Evolutionary conservation across 2,329 filamentous ascomycete species (phyloP).

Genomic region (Fusarium buxicola): DNA sequence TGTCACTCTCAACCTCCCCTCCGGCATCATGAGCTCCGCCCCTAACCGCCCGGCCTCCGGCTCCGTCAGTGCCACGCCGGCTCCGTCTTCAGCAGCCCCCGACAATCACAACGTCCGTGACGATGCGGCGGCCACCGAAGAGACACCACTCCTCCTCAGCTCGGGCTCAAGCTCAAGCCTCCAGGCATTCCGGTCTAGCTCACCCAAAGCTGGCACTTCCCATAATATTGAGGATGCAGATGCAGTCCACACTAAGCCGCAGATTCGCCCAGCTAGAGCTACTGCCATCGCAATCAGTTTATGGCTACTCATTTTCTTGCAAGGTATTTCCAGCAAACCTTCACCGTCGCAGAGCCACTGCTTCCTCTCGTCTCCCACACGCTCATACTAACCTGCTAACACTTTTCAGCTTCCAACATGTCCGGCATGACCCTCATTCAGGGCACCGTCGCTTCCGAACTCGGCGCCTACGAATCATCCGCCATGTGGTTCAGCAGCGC

Average conservation of each 20-base stretch:
- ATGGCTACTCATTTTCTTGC: constrained; percentile 47
- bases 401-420: constrained; percentile 71
- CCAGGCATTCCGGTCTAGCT: not conserved
- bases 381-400: constrained; percentile 8
- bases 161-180: constrained; percentile 16
- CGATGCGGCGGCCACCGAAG: constrained; percentile 23
- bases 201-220: constrained; percentile 10
- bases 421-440: constrained; percentile 86
- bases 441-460: constrained; percentile 78
- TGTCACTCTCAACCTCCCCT: not conserved
- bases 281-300: constrained; percentile 57
- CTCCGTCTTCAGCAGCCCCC: constrained; percentile 8
- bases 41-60: constrained; percentile 1
- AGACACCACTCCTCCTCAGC: constrained; percentile 39
- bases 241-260: constrained; percentile 24
- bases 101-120: constrained; percentile 2
- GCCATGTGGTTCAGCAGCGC: constrained; percentile 85
- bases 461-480: constrained; percentile 77
- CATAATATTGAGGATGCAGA: constrained; percentile 11
- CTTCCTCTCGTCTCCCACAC: not conserved
- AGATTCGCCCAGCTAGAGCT: constrained; percentile 50
- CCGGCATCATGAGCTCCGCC: constrained; percentile 16
- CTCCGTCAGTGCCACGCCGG: constrained; percentile 20
- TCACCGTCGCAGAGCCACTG: not conserved
- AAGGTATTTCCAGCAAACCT: constrained; percentile 32